phyloP scores from a whole-genome alignment of 1,139 yeast genomes.

The Blastobotrys serpentis region DNA sequence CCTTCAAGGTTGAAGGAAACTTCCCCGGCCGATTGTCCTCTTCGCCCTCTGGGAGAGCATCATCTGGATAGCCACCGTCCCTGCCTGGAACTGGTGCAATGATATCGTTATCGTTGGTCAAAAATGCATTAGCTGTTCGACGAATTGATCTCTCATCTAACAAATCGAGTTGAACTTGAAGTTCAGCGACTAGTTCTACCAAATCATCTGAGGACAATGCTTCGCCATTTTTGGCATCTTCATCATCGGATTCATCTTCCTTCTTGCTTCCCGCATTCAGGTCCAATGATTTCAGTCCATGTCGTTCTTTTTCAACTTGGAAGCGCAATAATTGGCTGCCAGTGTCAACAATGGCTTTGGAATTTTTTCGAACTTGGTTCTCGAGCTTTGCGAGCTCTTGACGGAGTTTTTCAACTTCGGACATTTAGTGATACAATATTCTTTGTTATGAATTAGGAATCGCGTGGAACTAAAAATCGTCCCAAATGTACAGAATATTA shows the following conservation, averaged over 20 bases:
- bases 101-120: slow-evolving; percentile 41
- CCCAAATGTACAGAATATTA: too few species aligned
- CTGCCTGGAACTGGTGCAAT: slow-evolving; percentile 61
- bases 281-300: slow-evolving; percentile 32
- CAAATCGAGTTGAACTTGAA: slow-evolving; percentile 78
- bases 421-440: too few species aligned
- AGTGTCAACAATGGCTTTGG: slow-evolving; percentile 52
- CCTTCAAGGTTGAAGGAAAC: slow-evolving; percentile 62
- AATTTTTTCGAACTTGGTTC: slow-evolving; percentile 34
- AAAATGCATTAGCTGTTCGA: slow-evolving; percentile 36
- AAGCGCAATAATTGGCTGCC: slow-evolving; percentile 73
- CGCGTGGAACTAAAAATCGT: too few species aligned
- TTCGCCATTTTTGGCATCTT: slow-evolving; percentile 41
- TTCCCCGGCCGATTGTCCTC: slow-evolving; percentile 29
- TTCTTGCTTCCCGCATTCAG: slow-evolving; percentile 8
- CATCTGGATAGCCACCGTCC: slow-evolving; percentile 67
- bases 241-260: slow-evolving; percentile 18
- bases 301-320: slow-evolving; percentile 53
- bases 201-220: slow-evolving; percentile 79
- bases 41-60: slow-evolving; percentile 31
- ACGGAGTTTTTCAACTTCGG: slow-evolving; percentile 15
- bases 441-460: too few species aligned
- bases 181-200: slow-evolving; percentile 79
- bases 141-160: slow-evolving; percentile 41
- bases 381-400: slow-evolving; percentile 31